A percentile compares a stretch with the other conserved stretches of the same genome.
Conservation (phyloP, 192 early-diverging fungal genomes). For the Umbelopsis sp. region DNA sequence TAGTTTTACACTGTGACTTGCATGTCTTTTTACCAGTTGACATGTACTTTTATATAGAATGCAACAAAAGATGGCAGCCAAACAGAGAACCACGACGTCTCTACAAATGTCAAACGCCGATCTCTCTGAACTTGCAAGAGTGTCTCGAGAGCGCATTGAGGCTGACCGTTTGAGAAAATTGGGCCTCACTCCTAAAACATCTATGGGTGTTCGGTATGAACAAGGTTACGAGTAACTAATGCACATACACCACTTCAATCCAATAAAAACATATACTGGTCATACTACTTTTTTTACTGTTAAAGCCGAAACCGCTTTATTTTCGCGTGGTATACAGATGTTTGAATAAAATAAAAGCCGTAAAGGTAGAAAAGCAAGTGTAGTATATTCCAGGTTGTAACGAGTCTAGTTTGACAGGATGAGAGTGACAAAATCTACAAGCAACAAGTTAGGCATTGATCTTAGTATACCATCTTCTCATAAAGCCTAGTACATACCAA, state of each 20-base stretch:
- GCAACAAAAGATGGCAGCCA: slow-evolving; percentile 30
- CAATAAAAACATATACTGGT: no score
- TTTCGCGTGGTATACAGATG: slow-evolving; percentile 15
- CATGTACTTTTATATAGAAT: slow-evolving; percentile 13
- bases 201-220: slow-evolving; percentile 55
- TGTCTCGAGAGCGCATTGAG: slow-evolving; percentile 49
- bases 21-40: neutral
- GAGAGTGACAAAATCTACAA: slow-evolving; percentile 40
- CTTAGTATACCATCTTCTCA: neutral
- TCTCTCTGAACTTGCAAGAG: slow-evolving; percentile 45
- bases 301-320: slow-evolving; percentile 15
- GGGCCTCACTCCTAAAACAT: slow-evolving; percentile 50
- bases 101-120: slow-evolving; percentile 42
- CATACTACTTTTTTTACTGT: neutral
- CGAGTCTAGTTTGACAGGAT: slow-evolving; percentile 33
- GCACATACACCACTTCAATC: no score
- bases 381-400: neutral
- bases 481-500: slow-evolving; percentile 45
- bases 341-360: neutral
- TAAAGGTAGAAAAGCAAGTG: neutral
- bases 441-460: neutral
- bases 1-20: neutral
- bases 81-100: slow-evolving; percentile 1
- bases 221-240: slow-evolving; percentile 24
- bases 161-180: slow-evolving; percentile 53